Percentiles rank a stretch among this genome's conserved stretches.
These are phyloP conservation scores for Macrolepiota albuminosa DNA, from an alignment of 768 basidiomycete genomes.

Conservation along the genomic window DNA sequence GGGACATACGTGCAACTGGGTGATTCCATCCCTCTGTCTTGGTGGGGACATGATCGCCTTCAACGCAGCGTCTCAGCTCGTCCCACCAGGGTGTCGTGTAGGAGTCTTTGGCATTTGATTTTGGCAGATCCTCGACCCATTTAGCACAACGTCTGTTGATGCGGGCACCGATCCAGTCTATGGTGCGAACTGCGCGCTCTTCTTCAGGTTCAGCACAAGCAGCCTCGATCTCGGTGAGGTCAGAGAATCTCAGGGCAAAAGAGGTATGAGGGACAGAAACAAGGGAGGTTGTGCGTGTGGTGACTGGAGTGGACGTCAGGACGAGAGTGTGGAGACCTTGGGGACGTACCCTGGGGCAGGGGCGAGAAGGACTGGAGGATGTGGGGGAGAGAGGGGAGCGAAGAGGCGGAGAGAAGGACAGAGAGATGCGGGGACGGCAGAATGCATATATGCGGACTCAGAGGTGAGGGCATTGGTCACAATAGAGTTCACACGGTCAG, in stretches of 20 bases:
- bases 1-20: slow-evolving; percentile 71
- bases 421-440: slow-evolving; percentile 67
- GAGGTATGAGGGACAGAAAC: slow-evolving; percentile 65
- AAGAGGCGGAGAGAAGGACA: slow-evolving; percentile 50
- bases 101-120: slow-evolving; percentile 31
- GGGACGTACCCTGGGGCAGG: slow-evolving; percentile 62
- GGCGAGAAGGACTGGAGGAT: slow-evolving; percentile 85
- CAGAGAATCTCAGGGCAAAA: slow-evolving; percentile 77
- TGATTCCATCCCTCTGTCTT: slow-evolving; percentile 83
- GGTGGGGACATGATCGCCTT: slow-evolving; percentile 72
- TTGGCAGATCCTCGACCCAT: slow-evolving; percentile 71
- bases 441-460: slow-evolving; percentile 80
- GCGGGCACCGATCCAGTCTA: slow-evolving; percentile 83
- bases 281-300: slow-evolving; percentile 71
- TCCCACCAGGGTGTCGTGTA: slow-evolving; percentile 82
- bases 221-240: slow-evolving; percentile 63
- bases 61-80: slow-evolving; percentile 69
- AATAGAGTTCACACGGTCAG: slow-evolving; percentile 7
- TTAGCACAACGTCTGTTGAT: slow-evolving; percentile 55
- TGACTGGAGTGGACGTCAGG: slow-evolving; percentile 41
- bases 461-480: slow-evolving; percentile 37
- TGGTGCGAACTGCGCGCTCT: slow-evolving; percentile 68
- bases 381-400: slow-evolving; percentile 64
- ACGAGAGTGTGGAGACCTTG: slow-evolving; percentile 3
- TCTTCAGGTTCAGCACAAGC: slow-evolving; percentile 79